Evolutionary conservation across 768 basidiomycete species (phyloP).

Genomic region (Rhizopogon roseolus): DNA sequence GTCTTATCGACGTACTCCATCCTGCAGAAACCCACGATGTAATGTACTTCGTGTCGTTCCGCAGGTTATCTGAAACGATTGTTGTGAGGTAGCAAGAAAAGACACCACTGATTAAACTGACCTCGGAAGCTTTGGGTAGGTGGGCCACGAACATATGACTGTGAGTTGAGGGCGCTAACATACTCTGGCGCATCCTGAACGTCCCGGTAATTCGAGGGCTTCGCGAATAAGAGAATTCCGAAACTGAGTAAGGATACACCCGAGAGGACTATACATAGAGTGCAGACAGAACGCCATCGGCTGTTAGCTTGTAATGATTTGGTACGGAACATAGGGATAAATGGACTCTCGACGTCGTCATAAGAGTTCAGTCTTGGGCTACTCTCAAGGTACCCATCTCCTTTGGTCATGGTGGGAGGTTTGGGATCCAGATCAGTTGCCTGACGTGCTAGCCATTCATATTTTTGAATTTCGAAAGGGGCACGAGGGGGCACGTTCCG

Average conservation of each 20-base stretch:
- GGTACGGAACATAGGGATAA: neutral
- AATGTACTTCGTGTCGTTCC: constrained; percentile 56
- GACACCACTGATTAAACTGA: constrained; percentile 11
- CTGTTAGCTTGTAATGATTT: neutral
- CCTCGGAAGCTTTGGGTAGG: constrained; percentile 59
- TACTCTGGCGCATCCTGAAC: neutral
- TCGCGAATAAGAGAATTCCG: constrained; percentile 2
- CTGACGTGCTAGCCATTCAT: neutral
- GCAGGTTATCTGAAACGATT: constrained; percentile 50
- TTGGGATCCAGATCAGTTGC: neutral
- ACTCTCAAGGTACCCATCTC: constrained; percentile 1
- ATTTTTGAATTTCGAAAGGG: neutral
- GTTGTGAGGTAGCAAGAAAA: neutral
- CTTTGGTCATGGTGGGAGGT: constrained; percentile 5
- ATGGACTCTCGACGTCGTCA: constrained; percentile 5
- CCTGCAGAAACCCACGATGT: constrained; percentile 76
- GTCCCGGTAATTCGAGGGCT: neutral
- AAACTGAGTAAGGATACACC: constrained; percentile 21
- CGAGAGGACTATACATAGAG: constrained; percentile 16
- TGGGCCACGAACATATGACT: constrained; percentile 33
- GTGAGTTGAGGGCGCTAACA: neutral
- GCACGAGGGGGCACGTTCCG: neutral
- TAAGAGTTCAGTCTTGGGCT: neutral
- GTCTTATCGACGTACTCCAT: constrained; percentile 49
- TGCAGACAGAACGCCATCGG: neutral